Evolutionary conservation across 2,329 filamentous ascomycete species (phyloP).

Genomic region (Drechslerella coelobrocha): DNA sequence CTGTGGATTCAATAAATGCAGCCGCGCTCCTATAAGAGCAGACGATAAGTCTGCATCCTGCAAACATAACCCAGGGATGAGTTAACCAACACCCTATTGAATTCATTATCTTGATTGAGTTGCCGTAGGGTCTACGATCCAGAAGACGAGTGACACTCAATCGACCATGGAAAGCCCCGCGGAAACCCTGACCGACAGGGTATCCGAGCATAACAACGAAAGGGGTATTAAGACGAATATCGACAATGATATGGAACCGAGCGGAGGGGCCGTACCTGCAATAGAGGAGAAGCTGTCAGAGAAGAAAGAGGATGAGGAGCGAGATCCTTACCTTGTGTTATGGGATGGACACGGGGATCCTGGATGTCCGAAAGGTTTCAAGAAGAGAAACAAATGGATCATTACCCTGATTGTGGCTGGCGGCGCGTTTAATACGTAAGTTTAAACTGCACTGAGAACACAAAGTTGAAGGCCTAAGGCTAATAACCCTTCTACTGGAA

Average conservation of each 20-base stretch:
- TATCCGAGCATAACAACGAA: background rate
- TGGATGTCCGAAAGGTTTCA: conserved; percentile 74
- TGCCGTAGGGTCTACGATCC: too few relatives aligned
- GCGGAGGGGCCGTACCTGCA: conserved; percentile 36
- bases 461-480: background rate
- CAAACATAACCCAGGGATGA: too few relatives aligned
- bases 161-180: conserved; percentile 30
- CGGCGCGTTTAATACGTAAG: conserved; percentile 83
- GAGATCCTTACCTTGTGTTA: conserved; percentile 69
- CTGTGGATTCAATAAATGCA: too few relatives aligned
- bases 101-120: too few relatives aligned
- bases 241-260: conserved; percentile 53
- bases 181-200: conserved; percentile 30
- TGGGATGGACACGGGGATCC: conserved; percentile 79
- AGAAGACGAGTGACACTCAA: background rate
- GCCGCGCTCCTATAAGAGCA: too few relatives aligned
- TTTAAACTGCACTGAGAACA: conserved; percentile 53
- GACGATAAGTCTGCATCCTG: too few relatives aligned
- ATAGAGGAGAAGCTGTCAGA: conserved; percentile 52
- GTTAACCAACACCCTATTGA: too few relatives aligned
- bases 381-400: conserved; percentile 73
- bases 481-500: conserved; percentile 57
- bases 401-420: conserved; percentile 76
- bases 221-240: conserved; percentile 47
- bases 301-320: conserved; percentile 50